phyloP scores from a whole-genome alignment of 495 filamentous ascomycete genomes.

The Penicillium taxi region DNA sequence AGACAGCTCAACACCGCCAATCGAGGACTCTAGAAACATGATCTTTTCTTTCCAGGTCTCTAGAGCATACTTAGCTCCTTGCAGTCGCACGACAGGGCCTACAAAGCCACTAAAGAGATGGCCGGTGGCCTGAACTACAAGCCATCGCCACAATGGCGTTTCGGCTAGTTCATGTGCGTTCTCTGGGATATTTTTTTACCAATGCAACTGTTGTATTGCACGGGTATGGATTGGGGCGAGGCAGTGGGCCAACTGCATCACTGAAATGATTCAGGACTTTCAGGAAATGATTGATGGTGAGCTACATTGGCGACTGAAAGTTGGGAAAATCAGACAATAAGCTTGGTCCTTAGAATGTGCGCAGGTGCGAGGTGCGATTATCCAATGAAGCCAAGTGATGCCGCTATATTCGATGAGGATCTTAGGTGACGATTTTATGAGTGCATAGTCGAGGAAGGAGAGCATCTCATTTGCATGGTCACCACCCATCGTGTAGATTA shows the following conservation, averaged over 20 bases:
- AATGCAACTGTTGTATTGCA: neutral
- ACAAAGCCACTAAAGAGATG: neutral
- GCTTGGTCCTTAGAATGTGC: neutral
- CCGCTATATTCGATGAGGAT: neutral
- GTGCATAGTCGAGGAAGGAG: neutral
- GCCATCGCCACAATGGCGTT: neutral
- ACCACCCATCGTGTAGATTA: slow-evolving; percentile 1
- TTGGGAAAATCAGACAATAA: neutral
- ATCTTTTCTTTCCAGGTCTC: neutral
- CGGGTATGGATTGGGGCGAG: neutral
- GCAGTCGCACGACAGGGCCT: neutral
- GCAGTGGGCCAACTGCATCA: neutral
- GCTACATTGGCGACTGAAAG: neutral
- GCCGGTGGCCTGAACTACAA: neutral
- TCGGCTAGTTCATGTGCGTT: neutral
- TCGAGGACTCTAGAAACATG: neutral
- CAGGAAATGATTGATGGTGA: neutral
- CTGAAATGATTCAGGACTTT: neutral
- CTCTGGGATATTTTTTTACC: neutral
- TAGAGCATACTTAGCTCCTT: neutral
- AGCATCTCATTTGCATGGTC: neutral
- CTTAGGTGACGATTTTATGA: neutral
- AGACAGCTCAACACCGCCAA: neutral
- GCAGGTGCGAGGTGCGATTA: neutral
- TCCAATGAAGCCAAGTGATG: neutral